A percentile compares a stretch with the other conserved stretches of the same genome.
These are phyloP conservation scores for Medicago arabica DNA, from an alignment of 306 rosid species.

Conservation along the genomic window DNA sequence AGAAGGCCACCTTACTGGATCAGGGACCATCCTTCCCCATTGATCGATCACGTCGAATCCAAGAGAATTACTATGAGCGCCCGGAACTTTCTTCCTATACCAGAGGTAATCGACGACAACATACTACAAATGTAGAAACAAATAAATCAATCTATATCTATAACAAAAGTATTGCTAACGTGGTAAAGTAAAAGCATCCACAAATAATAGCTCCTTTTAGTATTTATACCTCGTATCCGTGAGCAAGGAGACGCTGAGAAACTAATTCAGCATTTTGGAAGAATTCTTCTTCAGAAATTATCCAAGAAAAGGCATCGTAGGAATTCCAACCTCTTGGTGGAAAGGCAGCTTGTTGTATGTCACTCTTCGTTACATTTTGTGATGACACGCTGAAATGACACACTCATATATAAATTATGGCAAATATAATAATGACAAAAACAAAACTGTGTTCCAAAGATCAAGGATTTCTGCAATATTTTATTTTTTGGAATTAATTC, in stretches of 20 bases:
- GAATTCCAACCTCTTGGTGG: slow-evolving; percentile 99
- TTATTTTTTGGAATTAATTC: slow-evolving; percentile 16
- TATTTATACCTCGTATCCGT: slow-evolving; percentile 79
- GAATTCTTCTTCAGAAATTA: slow-evolving; percentile 77
- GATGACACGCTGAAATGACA: slow-evolving; percentile 63
- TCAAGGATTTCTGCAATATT: slow-evolving; percentile 10
- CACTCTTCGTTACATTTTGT: slow-evolving; percentile 35
- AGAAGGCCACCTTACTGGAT: slow-evolving; percentile 93
- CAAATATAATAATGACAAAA: slow-evolving; percentile 16
- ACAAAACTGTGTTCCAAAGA: slow-evolving; percentile 7
- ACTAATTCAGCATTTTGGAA: slow-evolving; percentile 65
- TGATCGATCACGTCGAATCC: slow-evolving; percentile 91
- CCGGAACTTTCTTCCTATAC: slow-evolving; percentile 83
- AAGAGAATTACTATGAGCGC: slow-evolving; percentile 77
- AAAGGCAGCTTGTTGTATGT: slow-evolving; percentile 54
- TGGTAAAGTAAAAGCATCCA: slow-evolving; percentile 24
- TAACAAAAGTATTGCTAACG: slow-evolving; percentile 27
- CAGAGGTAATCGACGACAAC: slow-evolving; percentile 97
- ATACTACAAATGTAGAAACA: slow-evolving; percentile 60
- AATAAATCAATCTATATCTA: slow-evolving; percentile 27
- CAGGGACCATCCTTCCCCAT: slow-evolving; percentile 95
- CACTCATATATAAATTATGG: background rate
- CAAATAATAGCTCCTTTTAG: slow-evolving; percentile 6
- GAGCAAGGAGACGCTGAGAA: slow-evolving; percentile 55
- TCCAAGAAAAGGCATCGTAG: slow-evolving; percentile 89